A percentile compares a stretch with the other conserved stretches of the same genome.
phyloP scores from a whole-genome alignment of 148 eudicot species.

The Vaccinium vitisidaea region DNA sequence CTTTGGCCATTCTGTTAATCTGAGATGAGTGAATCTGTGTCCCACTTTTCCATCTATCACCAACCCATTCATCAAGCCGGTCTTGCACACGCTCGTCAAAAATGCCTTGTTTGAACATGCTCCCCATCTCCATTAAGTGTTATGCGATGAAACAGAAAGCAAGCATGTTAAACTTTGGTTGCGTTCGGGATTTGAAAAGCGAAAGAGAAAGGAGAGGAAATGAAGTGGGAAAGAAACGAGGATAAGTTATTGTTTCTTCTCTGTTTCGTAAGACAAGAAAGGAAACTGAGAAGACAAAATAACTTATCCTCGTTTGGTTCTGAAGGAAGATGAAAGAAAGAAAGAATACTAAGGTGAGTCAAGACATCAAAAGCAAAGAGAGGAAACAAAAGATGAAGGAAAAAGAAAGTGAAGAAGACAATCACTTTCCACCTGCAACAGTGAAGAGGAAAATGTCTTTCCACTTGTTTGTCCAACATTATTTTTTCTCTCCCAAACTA shows the following conservation, averaged over 20 bases:
- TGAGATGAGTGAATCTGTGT: background rate
- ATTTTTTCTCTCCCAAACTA: background rate
- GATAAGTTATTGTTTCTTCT: too few species aligned
- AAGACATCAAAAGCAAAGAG: too few species aligned
- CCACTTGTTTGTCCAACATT: background rate
- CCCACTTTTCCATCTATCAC: constrained; percentile 19
- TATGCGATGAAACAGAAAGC: background rate
- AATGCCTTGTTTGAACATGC: constrained; percentile 46
- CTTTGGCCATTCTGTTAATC: background rate
- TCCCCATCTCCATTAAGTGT: constrained; percentile 56
- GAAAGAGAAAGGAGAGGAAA: background rate
- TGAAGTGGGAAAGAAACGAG: background rate
- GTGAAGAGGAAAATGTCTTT: background rate
- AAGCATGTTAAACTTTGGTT: background rate
- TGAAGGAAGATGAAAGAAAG: background rate
- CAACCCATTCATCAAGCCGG: constrained; percentile 27
- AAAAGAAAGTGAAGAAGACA: background rate
- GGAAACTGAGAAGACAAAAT: background rate
- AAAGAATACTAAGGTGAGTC: background rate
- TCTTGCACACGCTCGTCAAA: background rate
- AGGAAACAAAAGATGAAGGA: background rate
- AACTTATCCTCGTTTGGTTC: background rate
- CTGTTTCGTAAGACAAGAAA: background rate
- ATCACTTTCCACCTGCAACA: background rate
- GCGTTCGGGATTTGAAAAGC: background rate